phyloP scores from a whole-genome alignment of 306 rosid species.

The Trichosanthes truncata region DNA sequence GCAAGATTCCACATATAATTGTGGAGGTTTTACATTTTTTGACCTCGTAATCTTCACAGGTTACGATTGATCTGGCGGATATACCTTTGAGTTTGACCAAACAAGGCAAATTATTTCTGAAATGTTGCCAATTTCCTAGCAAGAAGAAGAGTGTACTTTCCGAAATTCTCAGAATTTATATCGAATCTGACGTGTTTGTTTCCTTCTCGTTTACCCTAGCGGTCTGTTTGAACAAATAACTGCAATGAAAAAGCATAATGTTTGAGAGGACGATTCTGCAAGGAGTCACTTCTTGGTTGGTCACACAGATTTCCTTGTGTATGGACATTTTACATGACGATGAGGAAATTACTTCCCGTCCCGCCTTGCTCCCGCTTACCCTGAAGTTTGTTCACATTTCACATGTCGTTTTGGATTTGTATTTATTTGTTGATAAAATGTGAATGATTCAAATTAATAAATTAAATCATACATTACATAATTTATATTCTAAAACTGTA shows the following conservation, averaged over 20 bases:
- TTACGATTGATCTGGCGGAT: background rate
- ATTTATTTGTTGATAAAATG: background rate
- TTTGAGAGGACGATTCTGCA: background rate
- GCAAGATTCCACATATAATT: background rate
- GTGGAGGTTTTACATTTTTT: background rate
- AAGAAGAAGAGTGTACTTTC: background rate
- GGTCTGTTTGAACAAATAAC: background rate
- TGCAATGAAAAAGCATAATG: background rate
- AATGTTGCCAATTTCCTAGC: background rate
- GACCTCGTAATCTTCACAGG: background rate
- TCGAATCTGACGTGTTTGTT: background rate
- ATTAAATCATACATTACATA: background rate
- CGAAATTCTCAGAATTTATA: background rate
- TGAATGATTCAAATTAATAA: background rate
- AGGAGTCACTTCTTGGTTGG: background rate
- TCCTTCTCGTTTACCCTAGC: background rate
- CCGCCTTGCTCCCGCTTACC: background rate
- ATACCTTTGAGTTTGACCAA: background rate
- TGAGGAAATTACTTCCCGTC: background rate
- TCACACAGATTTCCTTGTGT: background rate
- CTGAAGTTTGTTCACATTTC: background rate
- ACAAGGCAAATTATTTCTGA: background rate
- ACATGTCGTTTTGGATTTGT: background rate
- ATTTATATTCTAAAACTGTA: no score
- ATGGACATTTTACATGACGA: background rate